A percentile compares a stretch with the other conserved stretches of the same genome.
Conservation (phyloP, 2,329 filamentous ascomycete genomes). For the Fusarium robinianum region DNA sequence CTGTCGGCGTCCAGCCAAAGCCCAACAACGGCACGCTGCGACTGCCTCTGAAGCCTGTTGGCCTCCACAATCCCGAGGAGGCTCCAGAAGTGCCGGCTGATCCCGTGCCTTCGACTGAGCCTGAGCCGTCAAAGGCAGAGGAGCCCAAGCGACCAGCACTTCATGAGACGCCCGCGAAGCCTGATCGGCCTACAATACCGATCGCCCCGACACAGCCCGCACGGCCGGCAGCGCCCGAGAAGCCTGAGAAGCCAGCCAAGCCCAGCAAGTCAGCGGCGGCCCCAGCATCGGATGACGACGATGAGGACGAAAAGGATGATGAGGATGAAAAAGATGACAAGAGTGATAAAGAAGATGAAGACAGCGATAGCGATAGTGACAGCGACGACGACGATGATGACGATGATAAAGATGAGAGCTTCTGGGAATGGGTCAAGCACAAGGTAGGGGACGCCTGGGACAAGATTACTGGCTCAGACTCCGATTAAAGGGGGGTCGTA, state of each 20-base stretch:
- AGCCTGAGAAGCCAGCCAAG: constrained; percentile 21
- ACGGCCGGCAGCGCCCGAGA: constrained; percentile 12
- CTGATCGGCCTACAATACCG: constrained; percentile 14
- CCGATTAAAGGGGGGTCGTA: constrained; percentile 8
- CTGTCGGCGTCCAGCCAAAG: constrained; percentile 70
- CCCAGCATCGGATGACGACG: constrained; percentile 19
- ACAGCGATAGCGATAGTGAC: constrained; percentile 19
- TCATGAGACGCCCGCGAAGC: constrained; percentile 7
- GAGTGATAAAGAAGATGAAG: constrained; percentile 17
- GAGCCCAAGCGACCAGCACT: constrained; percentile 29
- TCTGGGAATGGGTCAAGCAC: constrained; percentile 58
- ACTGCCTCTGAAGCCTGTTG: constrained; percentile 67
- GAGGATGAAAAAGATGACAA: too few relatives aligned
- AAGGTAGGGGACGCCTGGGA: constrained; percentile 53
- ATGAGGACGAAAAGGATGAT: constrained; percentile 10
- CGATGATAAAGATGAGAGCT: constrained; percentile 42
- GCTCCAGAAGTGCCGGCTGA: constrained; percentile 57
- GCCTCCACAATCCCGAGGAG: constrained; percentile 61
- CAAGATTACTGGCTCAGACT: constrained; percentile 45
- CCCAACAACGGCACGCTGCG: constrained; percentile 88
- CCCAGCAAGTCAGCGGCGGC: constrained; percentile 20
- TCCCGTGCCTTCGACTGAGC: constrained; percentile 44
- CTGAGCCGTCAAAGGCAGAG: constrained; percentile 17
- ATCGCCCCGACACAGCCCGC: constrained; percentile 10
- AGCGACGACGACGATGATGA: constrained; percentile 32